Evolutionary conservation across 2,329 filamentous ascomycete species (phyloP).

Genomic region (Saccharata proteae): DNA sequence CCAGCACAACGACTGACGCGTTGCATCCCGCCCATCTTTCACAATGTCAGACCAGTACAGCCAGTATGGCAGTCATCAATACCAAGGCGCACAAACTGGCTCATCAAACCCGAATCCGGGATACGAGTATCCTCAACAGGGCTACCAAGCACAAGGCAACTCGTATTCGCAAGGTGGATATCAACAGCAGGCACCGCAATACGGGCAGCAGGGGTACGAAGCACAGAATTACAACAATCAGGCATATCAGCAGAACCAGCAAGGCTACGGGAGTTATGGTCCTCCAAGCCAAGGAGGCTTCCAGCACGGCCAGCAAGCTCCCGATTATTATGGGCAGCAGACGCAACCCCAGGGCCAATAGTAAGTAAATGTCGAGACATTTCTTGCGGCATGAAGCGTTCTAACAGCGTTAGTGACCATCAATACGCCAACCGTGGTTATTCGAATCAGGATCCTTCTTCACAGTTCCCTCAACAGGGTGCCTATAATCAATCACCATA

Average conservation of each 20-base stretch:
- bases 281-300: slow-evolving; percentile 38
- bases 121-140: slow-evolving; percentile 10
- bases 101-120: slow-evolving; percentile 16
- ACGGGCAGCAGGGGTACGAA: slow-evolving; percentile 5
- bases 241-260: slow-evolving; percentile 14
- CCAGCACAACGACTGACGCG: too few relatives aligned
- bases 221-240: slow-evolving; percentile 4
- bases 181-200: slow-evolving; percentile 11
- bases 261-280: slow-evolving; percentile 30
- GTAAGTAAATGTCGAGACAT: slow-evolving; percentile 2
- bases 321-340: slow-evolving; percentile 6
- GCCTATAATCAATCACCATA: slow-evolving; percentile 14
- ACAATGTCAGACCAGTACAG: slow-evolving; percentile 16
- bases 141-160: slow-evolving; percentile 11
- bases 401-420: slow-evolving; percentile 2
- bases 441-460: slow-evolving; percentile 6
- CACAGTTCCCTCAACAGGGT: slow-evolving; percentile 18
- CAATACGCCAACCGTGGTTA: slow-evolving; percentile 3
- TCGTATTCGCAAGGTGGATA: slow-evolving; percentile 13
- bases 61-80: slow-evolving; percentile 17
- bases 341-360: slow-evolving; percentile 1
- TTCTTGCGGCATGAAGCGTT: too few relatives aligned
- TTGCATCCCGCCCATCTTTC: neutral
- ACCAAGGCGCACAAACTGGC: slow-evolving; percentile 21
- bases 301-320: slow-evolving; percentile 30